A percentile compares a stretch with the other conserved stretches of the same genome.
These are phyloP conservation scores for Suaeda aralocaspica DNA, from an alignment of 148 eudicot species.

Conservation along the genomic window DNA sequence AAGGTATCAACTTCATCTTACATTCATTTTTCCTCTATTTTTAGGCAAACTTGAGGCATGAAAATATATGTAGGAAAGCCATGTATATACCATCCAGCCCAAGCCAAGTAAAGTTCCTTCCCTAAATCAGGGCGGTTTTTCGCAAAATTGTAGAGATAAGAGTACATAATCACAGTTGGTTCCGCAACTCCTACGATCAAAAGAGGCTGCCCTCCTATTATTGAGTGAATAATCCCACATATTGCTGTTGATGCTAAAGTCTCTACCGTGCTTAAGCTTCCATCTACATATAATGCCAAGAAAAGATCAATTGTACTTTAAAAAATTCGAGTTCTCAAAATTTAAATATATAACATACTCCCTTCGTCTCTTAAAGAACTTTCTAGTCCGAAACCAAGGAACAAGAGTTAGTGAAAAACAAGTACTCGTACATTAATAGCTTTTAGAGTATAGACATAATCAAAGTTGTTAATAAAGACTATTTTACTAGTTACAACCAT, in stretches of 20 bases:
- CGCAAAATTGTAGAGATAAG: conserved; percentile 61
- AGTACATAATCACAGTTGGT: conserved; percentile 74
- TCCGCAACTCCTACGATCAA: conserved; percentile 74
- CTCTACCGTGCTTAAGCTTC: conserved; percentile 65
- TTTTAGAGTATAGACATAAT: no score
- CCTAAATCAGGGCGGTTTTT: conserved; percentile 43
- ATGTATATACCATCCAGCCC: conserved; percentile 64
- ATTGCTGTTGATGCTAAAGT: conserved; percentile 72
- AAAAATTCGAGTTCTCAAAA: background rate
- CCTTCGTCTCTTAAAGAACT: no score
- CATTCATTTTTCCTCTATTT: no score
- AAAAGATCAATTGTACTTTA: background rate
- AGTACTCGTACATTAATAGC: no score
- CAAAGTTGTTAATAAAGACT: no score
- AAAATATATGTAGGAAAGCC: background rate
- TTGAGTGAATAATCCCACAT: conserved; percentile 66
- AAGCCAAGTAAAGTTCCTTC: conserved; percentile 49
- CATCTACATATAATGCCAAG: conserved; percentile 34
- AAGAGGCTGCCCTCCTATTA: conserved; percentile 69
- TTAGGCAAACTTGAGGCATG: background rate
- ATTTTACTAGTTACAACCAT: no score
- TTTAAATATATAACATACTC: background rate
- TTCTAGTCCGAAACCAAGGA: no score
- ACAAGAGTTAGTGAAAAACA: no score
- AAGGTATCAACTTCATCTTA: background rate